Base-by-base conservation (phyloP, 176 grass and related monocot species). In the Leersia perrieri region DNA sequence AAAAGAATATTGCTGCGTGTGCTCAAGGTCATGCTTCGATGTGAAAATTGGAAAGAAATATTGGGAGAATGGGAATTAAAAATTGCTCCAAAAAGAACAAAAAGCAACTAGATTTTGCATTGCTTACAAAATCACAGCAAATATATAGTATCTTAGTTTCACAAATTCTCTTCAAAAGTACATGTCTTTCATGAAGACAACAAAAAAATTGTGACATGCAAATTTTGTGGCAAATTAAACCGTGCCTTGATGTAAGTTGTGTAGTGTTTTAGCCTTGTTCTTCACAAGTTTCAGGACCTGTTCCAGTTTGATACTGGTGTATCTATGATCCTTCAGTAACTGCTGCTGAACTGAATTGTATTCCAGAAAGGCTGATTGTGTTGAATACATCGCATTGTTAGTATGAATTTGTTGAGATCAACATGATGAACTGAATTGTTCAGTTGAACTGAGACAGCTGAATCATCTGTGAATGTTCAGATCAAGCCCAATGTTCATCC, bases 401-500 rank as follows among this genome's bases (percentile, higher is more conserved):
- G 63, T 51, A 47, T 10, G 44, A 47, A 80, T 53, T 55, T 9
- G 39, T 82, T 20, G 23, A 35, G 41, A 10, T 33, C 10, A 87
- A 27, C 39, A 63, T 23, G 6, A 63, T 23, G 6, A 51, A 32
- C 11, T 31, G 16, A 16, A 16, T 58, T 71, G 26, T 20, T 49
- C 16, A 9, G 20, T 31, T 13, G 30, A 57, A 7, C 53, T 57
- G 6, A 75, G 42, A 31, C 15, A 15, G 4, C 22, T 10, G 44
- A 41, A 80, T 81, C 42, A 81, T 82, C 58, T 82, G 15, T 72
- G 49, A 68, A 89, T 60, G 82, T 85, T 90, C 32, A 97, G 64
- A 76, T 97, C 83, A 47, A 90, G 63, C 18, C 92, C 89, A 68
- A 97, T 75, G 83, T 87, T 89, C 89, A 90, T 90, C 80, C 89